A percentile compares a stretch with the other conserved stretches of the same genome.
phyloP scores from a whole-genome alignment of 352 stramenopile genomes.

The Pythium sukuiense region DNA sequence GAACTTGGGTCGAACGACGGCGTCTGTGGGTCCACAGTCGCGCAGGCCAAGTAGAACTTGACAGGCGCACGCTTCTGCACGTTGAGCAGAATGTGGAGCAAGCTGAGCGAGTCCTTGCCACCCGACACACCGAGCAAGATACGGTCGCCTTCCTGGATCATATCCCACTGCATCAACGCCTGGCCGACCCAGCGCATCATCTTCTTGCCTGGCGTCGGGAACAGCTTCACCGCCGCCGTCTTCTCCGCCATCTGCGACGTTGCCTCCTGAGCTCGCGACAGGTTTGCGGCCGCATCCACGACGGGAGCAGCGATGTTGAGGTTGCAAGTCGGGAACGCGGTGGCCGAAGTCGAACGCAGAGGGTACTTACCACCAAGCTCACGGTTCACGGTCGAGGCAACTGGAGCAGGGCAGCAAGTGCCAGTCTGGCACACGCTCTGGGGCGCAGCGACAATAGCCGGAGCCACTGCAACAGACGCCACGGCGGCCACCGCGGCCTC shows the following conservation, averaged over 20 bases:
- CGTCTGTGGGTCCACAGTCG: constrained; percentile 95
- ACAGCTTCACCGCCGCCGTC: constrained; percentile 69
- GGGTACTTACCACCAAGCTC: constrained; percentile 40
- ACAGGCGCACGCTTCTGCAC: constrained; percentile 88
- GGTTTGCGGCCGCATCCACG: constrained; percentile 14
- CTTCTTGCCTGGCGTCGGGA: constrained; percentile 45
- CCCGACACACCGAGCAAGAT: constrained; percentile 93
- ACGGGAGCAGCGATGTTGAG: constrained; percentile 8
- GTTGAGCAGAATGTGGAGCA: constrained; percentile 92
- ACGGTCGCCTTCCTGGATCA: constrained; percentile 92
- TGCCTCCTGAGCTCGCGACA: constrained; percentile 22
- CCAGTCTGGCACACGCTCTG: constrained; percentile 22
- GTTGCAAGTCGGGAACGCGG: constrained; percentile 2
- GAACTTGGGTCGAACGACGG: constrained; percentile 93
- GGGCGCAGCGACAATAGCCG: not conserved
- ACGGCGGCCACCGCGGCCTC: not conserved
- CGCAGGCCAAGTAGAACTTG: constrained; percentile 91
- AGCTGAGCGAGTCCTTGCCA: constrained; percentile 93
- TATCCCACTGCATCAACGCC: constrained; percentile 89
- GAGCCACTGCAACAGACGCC: not conserved
- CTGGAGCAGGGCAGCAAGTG: constrained; percentile 12
- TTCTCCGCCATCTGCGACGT: constrained; percentile 28
- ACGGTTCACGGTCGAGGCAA: constrained; percentile 5
- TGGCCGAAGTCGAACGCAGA: constrained; percentile 30
- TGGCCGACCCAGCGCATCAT: constrained; percentile 51